phyloP scores from a whole-genome alignment of 202 grass and related monocot species.

The Sporobolus alterniflorus region DNA sequence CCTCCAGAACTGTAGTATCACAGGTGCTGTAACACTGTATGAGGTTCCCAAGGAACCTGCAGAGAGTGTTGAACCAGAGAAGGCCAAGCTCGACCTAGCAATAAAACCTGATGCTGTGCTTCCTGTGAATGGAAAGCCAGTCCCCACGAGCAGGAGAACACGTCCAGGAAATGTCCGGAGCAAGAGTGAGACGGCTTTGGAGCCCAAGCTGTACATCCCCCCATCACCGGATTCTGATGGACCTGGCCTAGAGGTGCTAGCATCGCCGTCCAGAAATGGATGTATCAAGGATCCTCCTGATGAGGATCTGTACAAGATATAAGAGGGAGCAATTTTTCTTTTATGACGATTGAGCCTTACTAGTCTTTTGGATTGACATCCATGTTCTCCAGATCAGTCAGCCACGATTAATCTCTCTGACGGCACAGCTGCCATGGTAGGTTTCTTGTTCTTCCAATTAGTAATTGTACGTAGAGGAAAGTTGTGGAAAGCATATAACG shows the following conservation, averaged over 20 bases:
- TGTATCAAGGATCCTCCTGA: conserved; percentile 51
- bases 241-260: conserved; percentile 34
- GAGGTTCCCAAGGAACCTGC: conserved; percentile 76
- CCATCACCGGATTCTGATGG: conserved; percentile 73
- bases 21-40: conserved; percentile 86
- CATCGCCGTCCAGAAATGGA: conserved; percentile 35
- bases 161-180: conserved; percentile 74
- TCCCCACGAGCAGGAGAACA: conserved; percentile 76
- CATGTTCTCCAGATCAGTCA: conserved; percentile 38
- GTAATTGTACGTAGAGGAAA: conserved; percentile 65
- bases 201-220: conserved; percentile 71
- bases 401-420: conserved; percentile 18
- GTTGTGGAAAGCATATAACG: conserved; percentile 48
- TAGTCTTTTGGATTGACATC: conserved; percentile 10
- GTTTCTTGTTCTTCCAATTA: conserved; percentile 49
- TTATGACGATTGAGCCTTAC: conserved; percentile 4
- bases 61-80: conserved; percentile 38
- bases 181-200: conserved; percentile 80
- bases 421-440: conserved; percentile 29
- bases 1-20: conserved; percentile 58
- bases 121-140: conserved; percentile 51
- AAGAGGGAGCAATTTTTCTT: conserved; percentile 39
- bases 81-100: conserved; percentile 48
- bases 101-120: conserved; percentile 22
- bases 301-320: conserved; percentile 73